Conservation (phyloP, 164 flowering plant genomes). For the Litsea cubeba region DNA sequence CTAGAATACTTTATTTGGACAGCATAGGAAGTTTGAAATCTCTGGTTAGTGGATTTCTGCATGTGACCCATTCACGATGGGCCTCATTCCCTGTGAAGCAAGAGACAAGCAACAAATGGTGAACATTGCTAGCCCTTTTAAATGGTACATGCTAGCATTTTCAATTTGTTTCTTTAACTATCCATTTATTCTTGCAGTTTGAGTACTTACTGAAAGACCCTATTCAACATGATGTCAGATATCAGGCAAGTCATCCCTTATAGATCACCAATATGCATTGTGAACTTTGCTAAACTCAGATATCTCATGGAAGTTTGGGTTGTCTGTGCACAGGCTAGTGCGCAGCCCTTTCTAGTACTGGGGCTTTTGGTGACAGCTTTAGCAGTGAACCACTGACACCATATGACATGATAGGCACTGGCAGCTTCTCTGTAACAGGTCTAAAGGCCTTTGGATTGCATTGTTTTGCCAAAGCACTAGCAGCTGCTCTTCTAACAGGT, state of each 20-base stretch:
- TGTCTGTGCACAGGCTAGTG: conserved; percentile 68
- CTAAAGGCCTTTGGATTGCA: no score
- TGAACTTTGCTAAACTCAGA: background rate
- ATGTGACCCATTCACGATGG: background rate
- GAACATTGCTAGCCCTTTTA: background rate
- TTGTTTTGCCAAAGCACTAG: no score
- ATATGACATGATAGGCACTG: background rate
- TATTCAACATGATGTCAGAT: conserved; percentile 83
- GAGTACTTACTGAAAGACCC: conserved; percentile 90
- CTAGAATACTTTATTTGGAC: background rate
- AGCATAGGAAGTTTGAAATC: no score
- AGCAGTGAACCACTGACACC: conserved; percentile 62
- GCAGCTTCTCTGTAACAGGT: background rate
- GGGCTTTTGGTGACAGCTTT: conserved; percentile 84
- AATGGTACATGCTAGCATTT: background rate
- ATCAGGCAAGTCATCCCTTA: conserved; percentile 49
- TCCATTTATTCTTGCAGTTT: conserved; percentile 46
- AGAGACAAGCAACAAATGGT: background rate
- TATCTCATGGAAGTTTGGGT: no score
- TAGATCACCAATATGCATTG: background rate
- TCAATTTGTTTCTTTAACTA: background rate
- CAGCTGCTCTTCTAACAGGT: no score
- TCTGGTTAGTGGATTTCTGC: no score
- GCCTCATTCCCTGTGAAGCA: background rate
- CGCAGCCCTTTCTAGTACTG: conserved; percentile 87